Conservation (phyloP, 306 rosid species). For the Oemleria cerasiformis region DNA sequence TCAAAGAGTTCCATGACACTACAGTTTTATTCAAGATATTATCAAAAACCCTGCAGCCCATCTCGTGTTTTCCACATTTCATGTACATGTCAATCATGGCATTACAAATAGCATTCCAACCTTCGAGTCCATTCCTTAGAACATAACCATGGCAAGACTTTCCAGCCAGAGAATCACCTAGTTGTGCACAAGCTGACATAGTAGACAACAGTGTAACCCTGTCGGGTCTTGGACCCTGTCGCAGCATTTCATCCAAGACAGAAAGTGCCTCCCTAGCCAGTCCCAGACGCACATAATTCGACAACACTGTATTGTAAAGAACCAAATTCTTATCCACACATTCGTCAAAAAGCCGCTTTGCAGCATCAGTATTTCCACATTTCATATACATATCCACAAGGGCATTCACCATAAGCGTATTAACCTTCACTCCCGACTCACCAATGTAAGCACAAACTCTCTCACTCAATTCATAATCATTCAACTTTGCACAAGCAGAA, state of each 20-base stretch:
- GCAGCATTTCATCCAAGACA: conserved; percentile 47
- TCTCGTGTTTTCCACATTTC: conserved; percentile 61
- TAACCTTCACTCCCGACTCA: conserved; percentile 48
- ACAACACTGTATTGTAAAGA: conserved; percentile 73
- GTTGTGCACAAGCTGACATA: conserved; percentile 59
- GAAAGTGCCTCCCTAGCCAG: conserved; percentile 43
- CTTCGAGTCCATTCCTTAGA: conserved; percentile 59
- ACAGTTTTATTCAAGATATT: conserved; percentile 51
- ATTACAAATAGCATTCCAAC: conserved; percentile 65
- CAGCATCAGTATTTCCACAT: conserved; percentile 54
- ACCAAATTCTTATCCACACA: conserved; percentile 59
- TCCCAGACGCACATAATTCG: conserved; percentile 57
- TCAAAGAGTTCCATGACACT: conserved; percentile 69
- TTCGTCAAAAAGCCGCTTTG: conserved; percentile 44
- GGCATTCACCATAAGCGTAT: conserved; percentile 56
- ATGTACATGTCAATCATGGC: conserved; percentile 79
- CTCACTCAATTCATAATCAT: conserved; percentile 57
- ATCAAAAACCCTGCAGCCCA: conserved; percentile 51
- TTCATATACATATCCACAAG: conserved; percentile 79
- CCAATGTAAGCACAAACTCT: conserved; percentile 40
- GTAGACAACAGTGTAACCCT: conserved; percentile 63
- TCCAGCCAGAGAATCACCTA: conserved; percentile 52
- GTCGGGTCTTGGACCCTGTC: conserved; percentile 49
- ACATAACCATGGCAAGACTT: conserved; percentile 62
- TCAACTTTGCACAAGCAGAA: conserved; percentile 80